A percentile compares a stretch with the other conserved stretches of the same genome.
These are phyloP conservation scores for Phytophthora parvispora DNA, from an alignment of 352 stramenopile species.

Conservation along the genomic window DNA sequence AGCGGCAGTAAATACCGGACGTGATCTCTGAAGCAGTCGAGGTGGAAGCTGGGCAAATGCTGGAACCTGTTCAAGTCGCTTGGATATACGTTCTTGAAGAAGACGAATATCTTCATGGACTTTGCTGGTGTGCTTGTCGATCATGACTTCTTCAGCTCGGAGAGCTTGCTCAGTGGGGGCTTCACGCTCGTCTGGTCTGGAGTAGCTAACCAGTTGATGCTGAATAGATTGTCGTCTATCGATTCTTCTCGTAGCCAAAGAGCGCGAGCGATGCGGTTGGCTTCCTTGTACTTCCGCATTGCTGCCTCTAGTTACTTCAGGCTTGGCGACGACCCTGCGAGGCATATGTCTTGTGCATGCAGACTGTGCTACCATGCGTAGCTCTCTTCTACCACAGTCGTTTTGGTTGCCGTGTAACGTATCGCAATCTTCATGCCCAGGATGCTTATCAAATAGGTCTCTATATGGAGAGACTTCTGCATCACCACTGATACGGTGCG, in stretches of 20 bases:
- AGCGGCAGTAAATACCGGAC: background rate
- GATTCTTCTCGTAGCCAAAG: background rate
- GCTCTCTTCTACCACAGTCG: conserved; percentile 1
- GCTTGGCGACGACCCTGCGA: background rate
- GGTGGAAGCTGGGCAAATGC: conserved; percentile 11
- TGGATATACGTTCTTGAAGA: conserved; percentile 74
- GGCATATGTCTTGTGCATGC: conserved; percentile 10
- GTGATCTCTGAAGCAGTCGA: conserved; percentile 5
- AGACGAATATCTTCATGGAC: conserved; percentile 80
- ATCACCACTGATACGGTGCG: conserved; percentile 28
- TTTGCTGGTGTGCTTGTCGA: conserved; percentile 71
- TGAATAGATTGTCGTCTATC: background rate
- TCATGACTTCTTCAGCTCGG: conserved; percentile 38
- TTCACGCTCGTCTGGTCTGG: background rate
- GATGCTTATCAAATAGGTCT: background rate
- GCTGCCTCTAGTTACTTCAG: background rate
- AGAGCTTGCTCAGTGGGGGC: background rate
- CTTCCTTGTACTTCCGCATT: background rate
- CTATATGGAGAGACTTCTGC: conserved; percentile 10
- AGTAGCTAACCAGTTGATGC: background rate
- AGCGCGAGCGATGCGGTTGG: background rate
- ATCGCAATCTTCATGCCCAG: conserved; percentile 5
- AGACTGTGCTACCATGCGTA: background rate
- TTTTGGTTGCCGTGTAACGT: conserved; percentile 2
- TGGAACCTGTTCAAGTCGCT: conserved; percentile 58